A percentile compares a stretch with the other conserved stretches of the same genome.
Conservation (phyloP, 371 early-diverging fungal genomes). For the Mortierella sp. region DNA sequence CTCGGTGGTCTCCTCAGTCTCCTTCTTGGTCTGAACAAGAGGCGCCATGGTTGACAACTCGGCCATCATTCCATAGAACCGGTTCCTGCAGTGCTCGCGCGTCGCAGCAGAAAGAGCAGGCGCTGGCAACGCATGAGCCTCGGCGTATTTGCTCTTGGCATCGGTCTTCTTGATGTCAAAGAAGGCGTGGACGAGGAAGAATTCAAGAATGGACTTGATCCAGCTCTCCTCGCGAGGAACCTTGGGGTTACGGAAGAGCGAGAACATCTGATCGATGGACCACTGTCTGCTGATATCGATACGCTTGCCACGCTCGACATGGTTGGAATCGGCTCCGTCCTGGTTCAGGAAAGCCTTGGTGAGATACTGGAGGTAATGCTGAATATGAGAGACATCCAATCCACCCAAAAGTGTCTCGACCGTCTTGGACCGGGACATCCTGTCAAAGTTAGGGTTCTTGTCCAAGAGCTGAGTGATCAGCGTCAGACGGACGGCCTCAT, state of each 20-base stretch:
- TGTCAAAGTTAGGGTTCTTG: constrained; percentile 79
- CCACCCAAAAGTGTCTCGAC: constrained; percentile 79
- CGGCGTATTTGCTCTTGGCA: constrained; percentile 52
- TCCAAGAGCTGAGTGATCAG: constrained; percentile 80
- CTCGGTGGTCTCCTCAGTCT: constrained; percentile 47
- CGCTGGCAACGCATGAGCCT: constrained; percentile 58
- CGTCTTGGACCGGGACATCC: constrained; percentile 78
- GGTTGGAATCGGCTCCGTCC: constrained; percentile 31
- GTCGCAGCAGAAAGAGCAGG: constrained; percentile 69
- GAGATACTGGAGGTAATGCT: constrained; percentile 79
- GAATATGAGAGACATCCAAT: constrained; percentile 75
- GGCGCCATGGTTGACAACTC: constrained; percentile 73
- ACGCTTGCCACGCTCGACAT: constrained; percentile 45
- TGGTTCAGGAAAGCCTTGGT: constrained; percentile 70
- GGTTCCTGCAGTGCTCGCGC: constrained; percentile 66
- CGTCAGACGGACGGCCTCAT: constrained; percentile 70
- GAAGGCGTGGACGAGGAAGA: constrained; percentile 79
- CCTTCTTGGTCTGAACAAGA: constrained; percentile 55
- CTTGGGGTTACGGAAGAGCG: constrained; percentile 75
- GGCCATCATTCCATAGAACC: constrained; percentile 74
- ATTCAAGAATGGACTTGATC: constrained; percentile 70
- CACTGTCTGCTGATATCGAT: constrained; percentile 76
- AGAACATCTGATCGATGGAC: constrained; percentile 84
- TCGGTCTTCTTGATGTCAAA: constrained; percentile 66
- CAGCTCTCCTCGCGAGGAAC: constrained; percentile 81